Evolutionary conservation across 352 stramenopile genomes (phyloP).

Genomic region (Globisporangium paddicum): DNA sequence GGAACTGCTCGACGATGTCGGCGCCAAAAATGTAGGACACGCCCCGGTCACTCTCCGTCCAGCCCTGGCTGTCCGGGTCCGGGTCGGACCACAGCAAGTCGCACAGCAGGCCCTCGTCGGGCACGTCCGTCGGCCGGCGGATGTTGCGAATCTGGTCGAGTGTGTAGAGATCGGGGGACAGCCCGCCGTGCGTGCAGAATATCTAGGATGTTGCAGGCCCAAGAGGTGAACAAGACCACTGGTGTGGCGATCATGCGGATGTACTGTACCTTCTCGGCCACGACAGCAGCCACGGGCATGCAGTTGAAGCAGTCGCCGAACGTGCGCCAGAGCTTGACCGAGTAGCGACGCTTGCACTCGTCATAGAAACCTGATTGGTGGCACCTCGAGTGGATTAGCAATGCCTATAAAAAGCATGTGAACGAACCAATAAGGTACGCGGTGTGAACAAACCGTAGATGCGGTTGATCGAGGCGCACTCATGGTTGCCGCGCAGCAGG

Average conservation of each 20-base stretch:
- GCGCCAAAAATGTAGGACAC: slow-evolving; percentile 99
- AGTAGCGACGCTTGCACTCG: slow-evolving; percentile 95
- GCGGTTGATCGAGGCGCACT: slow-evolving; percentile 76
- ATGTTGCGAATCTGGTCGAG: slow-evolving; percentile 96
- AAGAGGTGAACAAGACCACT: not conserved
- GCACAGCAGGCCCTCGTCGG: slow-evolving; percentile 79
- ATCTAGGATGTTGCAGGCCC: slow-evolving; percentile 53
- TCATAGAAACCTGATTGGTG: slow-evolving; percentile 96
- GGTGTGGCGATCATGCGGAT: not conserved
- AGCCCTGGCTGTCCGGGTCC: slow-evolving; percentile 87
- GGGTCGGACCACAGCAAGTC: slow-evolving; percentile 88
- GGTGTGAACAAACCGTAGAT: slow-evolving; percentile 46
- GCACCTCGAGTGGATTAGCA: too few species aligned
- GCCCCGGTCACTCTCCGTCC: slow-evolving; percentile 96
- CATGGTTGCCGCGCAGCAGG: slow-evolving; percentile 80
- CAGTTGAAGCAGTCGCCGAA: slow-evolving; percentile 99
- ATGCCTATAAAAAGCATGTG: too few species aligned
- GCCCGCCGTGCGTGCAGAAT: slow-evolving; percentile 95
- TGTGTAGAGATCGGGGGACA: slow-evolving; percentile 95
- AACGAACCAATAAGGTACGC: not conserved
- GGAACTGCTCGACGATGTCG: slow-evolving; percentile 97
- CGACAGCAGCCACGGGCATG: slow-evolving; percentile 94
- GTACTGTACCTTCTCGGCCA: slow-evolving; percentile 89
- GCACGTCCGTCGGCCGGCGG: slow-evolving; percentile 73
- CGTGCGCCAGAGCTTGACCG: slow-evolving; percentile 91